phyloP scores from a whole-genome alignment of 352 stramenopile genomes.

The Globisporangium orthogonon region DNA sequence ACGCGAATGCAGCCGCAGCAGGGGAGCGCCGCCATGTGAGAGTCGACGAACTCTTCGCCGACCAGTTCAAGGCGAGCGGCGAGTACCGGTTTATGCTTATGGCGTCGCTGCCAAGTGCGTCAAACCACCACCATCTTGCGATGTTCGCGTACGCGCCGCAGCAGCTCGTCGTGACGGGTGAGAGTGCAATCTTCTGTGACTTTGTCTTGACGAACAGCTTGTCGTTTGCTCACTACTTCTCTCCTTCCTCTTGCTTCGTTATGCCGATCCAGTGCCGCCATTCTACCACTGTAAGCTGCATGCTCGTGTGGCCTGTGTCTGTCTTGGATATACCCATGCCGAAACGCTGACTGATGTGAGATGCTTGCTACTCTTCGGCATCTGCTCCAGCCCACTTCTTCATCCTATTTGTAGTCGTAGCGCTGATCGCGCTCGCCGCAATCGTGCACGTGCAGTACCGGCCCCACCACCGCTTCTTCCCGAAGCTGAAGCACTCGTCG shows the following conservation, averaged over 20 bases:
- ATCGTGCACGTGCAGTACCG: constrained; percentile 19
- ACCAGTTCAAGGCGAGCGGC: constrained; percentile 21
- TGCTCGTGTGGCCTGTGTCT: neutral
- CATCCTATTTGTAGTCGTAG: constrained; percentile 12
- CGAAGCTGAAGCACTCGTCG: neutral
- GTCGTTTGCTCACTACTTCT: neutral
- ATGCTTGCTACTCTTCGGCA: no score
- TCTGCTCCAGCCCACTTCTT: constrained; percentile 18
- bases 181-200: neutral
- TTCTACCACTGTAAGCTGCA: constrained; percentile 12
- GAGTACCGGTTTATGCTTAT: constrained; percentile 28
- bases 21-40: constrained; percentile 9
- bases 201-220: no score
- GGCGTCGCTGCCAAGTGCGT: constrained; percentile 15
- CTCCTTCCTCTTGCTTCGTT: neutral
- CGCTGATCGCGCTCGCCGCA: constrained; percentile 10
- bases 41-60: constrained; percentile 18
- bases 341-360: no score
- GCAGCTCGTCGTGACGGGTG: constrained; percentile 19
- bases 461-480: constrained; percentile 7
- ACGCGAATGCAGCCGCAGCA: neutral
- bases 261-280: constrained; percentile 5
- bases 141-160: constrained; percentile 22
- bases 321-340: no score
- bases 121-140: constrained; percentile 21